These are phyloP conservation scores for Leucoagaricus sp. DNA, from an alignment of 1,284 basidiomycete species.

Conservation along the genomic window DNA sequence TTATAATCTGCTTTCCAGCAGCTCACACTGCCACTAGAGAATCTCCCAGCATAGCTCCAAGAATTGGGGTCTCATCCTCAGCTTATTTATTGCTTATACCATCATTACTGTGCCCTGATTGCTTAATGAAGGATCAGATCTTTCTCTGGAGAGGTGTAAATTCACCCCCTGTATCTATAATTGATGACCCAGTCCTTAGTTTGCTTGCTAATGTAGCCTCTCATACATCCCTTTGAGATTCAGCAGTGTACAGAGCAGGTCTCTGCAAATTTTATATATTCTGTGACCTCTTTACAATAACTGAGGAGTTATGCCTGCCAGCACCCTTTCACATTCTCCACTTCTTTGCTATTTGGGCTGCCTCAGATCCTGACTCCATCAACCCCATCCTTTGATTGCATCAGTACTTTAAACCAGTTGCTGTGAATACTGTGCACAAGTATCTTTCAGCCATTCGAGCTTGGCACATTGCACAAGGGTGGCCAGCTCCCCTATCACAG, in stretches of 20 bases:
- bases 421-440: not conserved
- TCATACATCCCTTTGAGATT: slow-evolving; percentile 26
- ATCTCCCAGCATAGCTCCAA: not conserved
- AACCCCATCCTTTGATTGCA: not conserved
- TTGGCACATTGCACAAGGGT: slow-evolving; percentile 1
- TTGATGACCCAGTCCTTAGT: slow-evolving; percentile 26
- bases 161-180: slow-evolving; percentile 20
- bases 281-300: slow-evolving; percentile 29
- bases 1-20: not conserved
- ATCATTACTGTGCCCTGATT: slow-evolving; percentile 27
- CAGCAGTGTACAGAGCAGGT: slow-evolving; percentile 31
- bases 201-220: slow-evolving; percentile 25
- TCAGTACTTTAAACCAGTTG: not conserved
- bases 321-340: slow-evolving; percentile 2
- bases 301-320: not conserved
- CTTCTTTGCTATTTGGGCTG: not conserved
- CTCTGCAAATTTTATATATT: slow-evolving; percentile 40
- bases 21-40: not conserved
- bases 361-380: not conserved
- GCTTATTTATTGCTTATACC: slow-evolving; percentile 13
- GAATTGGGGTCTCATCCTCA: not conserved
- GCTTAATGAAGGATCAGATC: slow-evolving; percentile 27
- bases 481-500: not conserved
- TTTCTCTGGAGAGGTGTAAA: slow-evolving; percentile 35
- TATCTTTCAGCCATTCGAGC: not conserved